phyloP scores from a whole-genome alignment of 139 green algal species.

The Tetraselmis chui region DNA sequence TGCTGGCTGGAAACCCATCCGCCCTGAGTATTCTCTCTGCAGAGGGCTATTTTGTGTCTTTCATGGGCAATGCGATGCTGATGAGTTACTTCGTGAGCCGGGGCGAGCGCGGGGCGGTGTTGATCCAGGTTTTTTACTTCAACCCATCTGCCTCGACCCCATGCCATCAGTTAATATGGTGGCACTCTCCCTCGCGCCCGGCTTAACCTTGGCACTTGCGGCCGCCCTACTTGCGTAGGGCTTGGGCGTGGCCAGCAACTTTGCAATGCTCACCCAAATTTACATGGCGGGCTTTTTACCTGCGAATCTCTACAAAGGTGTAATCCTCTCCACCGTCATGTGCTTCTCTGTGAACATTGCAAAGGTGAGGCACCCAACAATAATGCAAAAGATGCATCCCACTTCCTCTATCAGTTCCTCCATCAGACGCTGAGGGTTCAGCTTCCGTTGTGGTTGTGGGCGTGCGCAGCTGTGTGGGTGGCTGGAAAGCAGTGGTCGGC shows the following conservation, averaged over 20 bases:
- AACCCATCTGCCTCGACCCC: too few species aligned
- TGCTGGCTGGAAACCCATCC: background rate
- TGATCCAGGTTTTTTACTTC: constrained; percentile 46
- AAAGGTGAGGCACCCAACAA: constrained; percentile 17
- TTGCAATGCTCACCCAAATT: constrained; percentile 62
- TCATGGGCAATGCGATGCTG: constrained; percentile 69
- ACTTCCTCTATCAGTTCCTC: too few species aligned
- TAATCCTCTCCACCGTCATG: constrained; percentile 1
- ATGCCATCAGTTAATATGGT: too few species aligned
- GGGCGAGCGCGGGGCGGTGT: constrained; percentile 50
- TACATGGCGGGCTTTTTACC: constrained; percentile 26
- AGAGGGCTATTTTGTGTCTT: constrained; percentile 46
- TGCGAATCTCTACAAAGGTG: constrained; percentile 4
- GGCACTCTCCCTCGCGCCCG: too few species aligned
- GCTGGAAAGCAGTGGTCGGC: constrained; percentile 15
- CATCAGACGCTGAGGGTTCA: too few species aligned
- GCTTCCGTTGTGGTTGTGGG: too few species aligned
- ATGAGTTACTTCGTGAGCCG: constrained; percentile 62
- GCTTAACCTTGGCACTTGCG: too few species aligned
- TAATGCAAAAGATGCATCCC: too few species aligned
- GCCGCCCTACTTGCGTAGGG: constrained; percentile 32
- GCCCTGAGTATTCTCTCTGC: background rate
- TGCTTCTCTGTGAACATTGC: constrained; percentile 15
- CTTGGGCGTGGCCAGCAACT: constrained; percentile 61
- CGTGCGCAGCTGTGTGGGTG: constrained; percentile 2